Percentiles rank a stretch among this genome's conserved stretches.
phyloP scores from a whole-genome alignment of 2,329 filamentous ascomycete species.

The Cytospora piceicola region DNA sequence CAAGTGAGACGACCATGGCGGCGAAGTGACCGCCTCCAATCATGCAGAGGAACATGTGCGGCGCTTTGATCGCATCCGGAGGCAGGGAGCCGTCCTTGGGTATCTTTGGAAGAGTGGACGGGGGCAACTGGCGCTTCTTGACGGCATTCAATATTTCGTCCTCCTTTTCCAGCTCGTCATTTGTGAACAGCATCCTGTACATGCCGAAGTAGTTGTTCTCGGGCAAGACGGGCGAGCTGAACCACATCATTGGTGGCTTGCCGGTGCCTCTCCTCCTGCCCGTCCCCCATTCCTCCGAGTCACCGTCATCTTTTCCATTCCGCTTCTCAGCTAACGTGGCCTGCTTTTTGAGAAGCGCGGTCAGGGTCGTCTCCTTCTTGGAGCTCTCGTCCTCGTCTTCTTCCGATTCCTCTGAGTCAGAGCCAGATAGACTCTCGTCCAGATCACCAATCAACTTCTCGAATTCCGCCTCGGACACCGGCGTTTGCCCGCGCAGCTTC shows the following conservation, averaged over 20 bases:
- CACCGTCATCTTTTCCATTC: conserved; percentile 46
- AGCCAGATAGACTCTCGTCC: conserved; percentile 91
- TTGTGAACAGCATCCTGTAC: conserved; percentile 80
- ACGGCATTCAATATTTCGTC: conserved; percentile 68
- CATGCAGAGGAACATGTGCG: conserved; percentile 97
- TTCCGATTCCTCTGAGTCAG: conserved; percentile 73
- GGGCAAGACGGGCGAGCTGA: conserved; percentile 75
- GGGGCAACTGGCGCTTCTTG: conserved; percentile 75
- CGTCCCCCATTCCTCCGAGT: conserved; percentile 49
- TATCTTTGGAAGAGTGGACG: conserved; percentile 57
- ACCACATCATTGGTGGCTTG: conserved; percentile 82
- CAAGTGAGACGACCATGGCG: conserved; percentile 89
- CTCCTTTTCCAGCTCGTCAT: conserved; percentile 69
- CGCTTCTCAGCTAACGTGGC: conserved; percentile 68
- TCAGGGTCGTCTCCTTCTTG: conserved; percentile 72
- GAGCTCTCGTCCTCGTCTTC: conserved; percentile 59
- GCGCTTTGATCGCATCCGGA: conserved; percentile 64
- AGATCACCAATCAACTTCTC: conserved; percentile 83
- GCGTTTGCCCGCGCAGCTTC: conserved; percentile 72
- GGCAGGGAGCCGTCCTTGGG: conserved; percentile 62
- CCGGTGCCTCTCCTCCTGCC: conserved; percentile 59
- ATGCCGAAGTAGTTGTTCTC: conserved; percentile 81
- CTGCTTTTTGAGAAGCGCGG: conserved; percentile 79
- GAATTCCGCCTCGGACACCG: conserved; percentile 82
- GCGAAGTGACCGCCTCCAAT: conserved; percentile 98